Percentiles rank a stretch among this genome's conserved stretches.
Conservation (phyloP, 202 grass and related monocot species). For the Zizania palustris region DNA sequence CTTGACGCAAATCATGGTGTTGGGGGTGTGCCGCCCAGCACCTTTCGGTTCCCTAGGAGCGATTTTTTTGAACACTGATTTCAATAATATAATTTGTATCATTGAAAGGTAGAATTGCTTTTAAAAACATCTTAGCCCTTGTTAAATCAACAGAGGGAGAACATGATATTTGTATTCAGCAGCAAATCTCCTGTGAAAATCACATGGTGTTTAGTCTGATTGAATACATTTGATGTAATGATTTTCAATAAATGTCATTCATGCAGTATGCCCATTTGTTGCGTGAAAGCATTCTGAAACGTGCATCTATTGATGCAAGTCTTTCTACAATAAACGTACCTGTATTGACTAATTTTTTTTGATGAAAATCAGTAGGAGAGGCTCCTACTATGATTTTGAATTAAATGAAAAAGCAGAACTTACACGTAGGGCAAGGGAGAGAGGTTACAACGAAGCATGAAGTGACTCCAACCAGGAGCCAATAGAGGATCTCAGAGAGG, state of each 20-base stretch:
- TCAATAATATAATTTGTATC: neutral
- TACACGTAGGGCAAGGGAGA: too few relatives aligned
- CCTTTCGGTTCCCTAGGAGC: too few relatives aligned
- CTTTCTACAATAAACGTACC: neutral
- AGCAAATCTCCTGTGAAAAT: neutral
- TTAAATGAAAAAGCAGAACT: too few relatives aligned
- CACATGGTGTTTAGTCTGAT: too few relatives aligned
- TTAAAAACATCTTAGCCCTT: neutral
- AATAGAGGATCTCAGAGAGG: too few relatives aligned
- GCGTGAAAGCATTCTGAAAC: neutral
- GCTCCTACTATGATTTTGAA: too few relatives aligned
- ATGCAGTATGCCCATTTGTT: constrained; percentile 60
- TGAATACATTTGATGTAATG: neutral
- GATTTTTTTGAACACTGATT: neutral
- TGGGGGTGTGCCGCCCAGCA: too few relatives aligned
- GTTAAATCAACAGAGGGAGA: neutral
- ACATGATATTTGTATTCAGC: neutral
- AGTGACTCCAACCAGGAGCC: too few relatives aligned
- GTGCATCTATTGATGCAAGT: neutral
- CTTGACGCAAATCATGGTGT: too few relatives aligned
- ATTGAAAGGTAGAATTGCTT: neutral
- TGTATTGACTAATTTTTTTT: too few relatives aligned
- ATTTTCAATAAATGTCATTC: constrained; percentile 25
- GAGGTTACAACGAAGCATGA: too few relatives aligned
- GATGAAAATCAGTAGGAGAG: too few relatives aligned